Conservation (phyloP, 1,284 basidiomycete species). For the Phellinidium pouzarii region DNA sequence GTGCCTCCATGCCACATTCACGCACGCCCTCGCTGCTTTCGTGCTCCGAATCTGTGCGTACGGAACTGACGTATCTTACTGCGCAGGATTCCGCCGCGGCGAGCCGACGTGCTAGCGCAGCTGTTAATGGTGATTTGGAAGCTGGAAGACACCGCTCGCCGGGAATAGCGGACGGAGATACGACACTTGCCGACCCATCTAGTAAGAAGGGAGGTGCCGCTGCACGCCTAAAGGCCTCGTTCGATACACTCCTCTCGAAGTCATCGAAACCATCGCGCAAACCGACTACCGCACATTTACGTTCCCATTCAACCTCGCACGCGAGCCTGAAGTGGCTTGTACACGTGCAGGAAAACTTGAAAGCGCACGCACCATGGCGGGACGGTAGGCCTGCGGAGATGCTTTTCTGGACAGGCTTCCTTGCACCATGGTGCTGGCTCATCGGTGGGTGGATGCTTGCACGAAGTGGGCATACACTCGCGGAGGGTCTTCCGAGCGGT, state of each 20-base stretch:
- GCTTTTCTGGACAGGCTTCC: slow-evolving; percentile 64
- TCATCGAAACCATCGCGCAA: slow-evolving; percentile 6
- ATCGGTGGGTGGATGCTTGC: slow-evolving; percentile 66
- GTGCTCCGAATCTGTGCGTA: slow-evolving; percentile 14
- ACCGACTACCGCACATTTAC: not conserved
- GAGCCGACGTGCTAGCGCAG: slow-evolving; percentile 7
- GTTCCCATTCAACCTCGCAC: not conserved
- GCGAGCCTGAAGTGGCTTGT: slow-evolving; percentile 2
- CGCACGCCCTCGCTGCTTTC: slow-evolving; percentile 15
- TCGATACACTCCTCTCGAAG: slow-evolving; percentile 11
- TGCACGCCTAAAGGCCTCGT: slow-evolving; percentile 16
- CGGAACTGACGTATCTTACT: slow-evolving; percentile 18
- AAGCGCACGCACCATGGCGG: slow-evolving; percentile 11
- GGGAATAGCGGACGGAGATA: slow-evolving; percentile 5
- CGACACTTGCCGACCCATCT: slow-evolving; percentile 7
- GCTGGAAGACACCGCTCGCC: slow-evolving; percentile 9
- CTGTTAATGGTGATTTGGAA: not conserved
- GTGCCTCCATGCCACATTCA: slow-evolving; percentile 4
- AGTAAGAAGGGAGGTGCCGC: slow-evolving; percentile 3
- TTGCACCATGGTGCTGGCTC: slow-evolving; percentile 61
- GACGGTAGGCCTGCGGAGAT: slow-evolving; percentile 38
- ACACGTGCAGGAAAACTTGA: slow-evolving; percentile 7
- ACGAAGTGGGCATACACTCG: slow-evolving; percentile 29
- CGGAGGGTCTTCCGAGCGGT: slow-evolving; percentile 15
- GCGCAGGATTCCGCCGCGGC: slow-evolving; percentile 11